Conservation (phyloP, 192 early-diverging fungal genomes). For the Gryganskiella cystojenkinii region DNA sequence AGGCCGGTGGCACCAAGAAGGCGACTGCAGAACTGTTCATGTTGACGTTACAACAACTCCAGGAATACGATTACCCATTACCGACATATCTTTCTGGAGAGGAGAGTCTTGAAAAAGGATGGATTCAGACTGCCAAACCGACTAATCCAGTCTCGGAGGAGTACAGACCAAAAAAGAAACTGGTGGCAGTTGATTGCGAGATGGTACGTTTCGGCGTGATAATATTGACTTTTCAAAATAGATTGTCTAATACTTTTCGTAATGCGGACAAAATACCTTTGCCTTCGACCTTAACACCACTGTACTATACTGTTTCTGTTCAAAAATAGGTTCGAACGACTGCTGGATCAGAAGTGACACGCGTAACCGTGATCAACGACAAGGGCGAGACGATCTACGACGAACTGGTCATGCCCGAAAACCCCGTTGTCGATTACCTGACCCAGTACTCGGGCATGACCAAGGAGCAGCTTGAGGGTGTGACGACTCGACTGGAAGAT, state of each 20-base stretch:
- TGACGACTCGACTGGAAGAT: constrained; percentile 54
- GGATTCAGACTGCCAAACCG: constrained; percentile 25
- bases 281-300: too few species aligned
- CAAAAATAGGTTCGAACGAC: constrained; percentile 35
- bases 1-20: too few species aligned
- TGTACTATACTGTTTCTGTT: background rate
- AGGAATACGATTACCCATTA: constrained; percentile 27
- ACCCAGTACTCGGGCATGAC: constrained; percentile 71
- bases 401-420: constrained; percentile 62
- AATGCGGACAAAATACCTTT: too few species aligned
- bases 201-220: too few species aligned
- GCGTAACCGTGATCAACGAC: constrained; percentile 61
- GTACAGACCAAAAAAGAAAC: constrained; percentile 11
- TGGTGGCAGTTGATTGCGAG: constrained; percentile 69
- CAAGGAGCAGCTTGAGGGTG: constrained; percentile 44
- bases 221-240: background rate
- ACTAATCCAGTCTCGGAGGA: background rate
- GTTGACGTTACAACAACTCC: constrained; percentile 12
- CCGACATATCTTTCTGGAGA: constrained; percentile 20
- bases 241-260: background rate
- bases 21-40: constrained; percentile 14
- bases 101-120: constrained; percentile 1
- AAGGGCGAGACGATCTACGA: constrained; percentile 56
- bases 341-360: constrained; percentile 59
- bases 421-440: constrained; percentile 63